Conservation (phyloP, 2,329 filamentous ascomycete genomes). For the Bipolaris oryzae region DNA sequence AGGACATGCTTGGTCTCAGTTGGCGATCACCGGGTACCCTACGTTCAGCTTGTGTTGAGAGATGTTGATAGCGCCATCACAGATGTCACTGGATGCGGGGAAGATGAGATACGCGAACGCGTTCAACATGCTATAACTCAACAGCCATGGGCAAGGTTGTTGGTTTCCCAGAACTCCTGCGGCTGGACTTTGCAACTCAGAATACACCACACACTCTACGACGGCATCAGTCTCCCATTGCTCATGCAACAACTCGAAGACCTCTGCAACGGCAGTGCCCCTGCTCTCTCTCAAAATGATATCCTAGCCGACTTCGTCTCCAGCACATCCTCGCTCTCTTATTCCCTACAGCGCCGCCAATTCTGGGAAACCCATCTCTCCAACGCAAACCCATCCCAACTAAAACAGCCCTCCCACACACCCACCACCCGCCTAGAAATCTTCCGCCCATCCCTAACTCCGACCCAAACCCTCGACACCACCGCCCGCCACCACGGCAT, state of each 20-base stretch:
- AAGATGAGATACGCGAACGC: conserved; percentile 5
- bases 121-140: conserved; percentile 1
- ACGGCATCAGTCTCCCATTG: conserved; percentile 75
- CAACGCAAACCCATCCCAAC: conserved; percentile 10
- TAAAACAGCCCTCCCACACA: conserved; percentile 32
- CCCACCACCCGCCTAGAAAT: conserved; percentile 47
- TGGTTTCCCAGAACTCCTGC: conserved; percentile 36
- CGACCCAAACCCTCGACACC: conserved; percentile 50
- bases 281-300: conserved; percentile 19
- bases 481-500: conserved; percentile 60
- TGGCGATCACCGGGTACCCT: conserved; percentile 53
- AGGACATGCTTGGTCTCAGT: conserved; percentile 70
- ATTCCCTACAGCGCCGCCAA: conserved; percentile 36
- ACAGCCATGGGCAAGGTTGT: conserved; percentile 47
- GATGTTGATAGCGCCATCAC: conserved; percentile 44
- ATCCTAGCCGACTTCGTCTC: conserved; percentile 54
- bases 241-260: conserved; percentile 62
- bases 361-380: conserved; percentile 61
- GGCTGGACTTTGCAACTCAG: conserved; percentile 52
- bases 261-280: conserved; percentile 46
- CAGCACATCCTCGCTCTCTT: background rate
- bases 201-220: conserved; percentile 88
- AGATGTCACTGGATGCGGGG: conserved; percentile 25
- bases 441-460: conserved; percentile 59
- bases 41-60: conserved; percentile 68